Evolutionary conservation across 148 eudicot species (phyloP).

Genomic region (Persicaria maculosa): DNA sequence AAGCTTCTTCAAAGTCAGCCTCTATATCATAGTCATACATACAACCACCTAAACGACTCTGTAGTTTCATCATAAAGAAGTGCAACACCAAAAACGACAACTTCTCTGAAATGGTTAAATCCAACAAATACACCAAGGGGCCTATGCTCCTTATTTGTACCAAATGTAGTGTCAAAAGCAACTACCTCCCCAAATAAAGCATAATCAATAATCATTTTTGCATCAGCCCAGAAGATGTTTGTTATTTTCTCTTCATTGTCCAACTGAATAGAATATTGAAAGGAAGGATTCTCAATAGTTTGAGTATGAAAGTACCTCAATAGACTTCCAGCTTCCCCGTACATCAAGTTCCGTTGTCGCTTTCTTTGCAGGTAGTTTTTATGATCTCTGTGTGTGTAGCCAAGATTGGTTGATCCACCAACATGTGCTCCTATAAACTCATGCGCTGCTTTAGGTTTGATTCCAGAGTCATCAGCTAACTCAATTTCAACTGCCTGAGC

Average conservation of each 20-base stretch:
- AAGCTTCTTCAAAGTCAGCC: background rate
- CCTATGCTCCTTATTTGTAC: conserved; percentile 3
- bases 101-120: conserved; percentile 7
- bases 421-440: too few species aligned
- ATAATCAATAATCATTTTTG: too few species aligned
- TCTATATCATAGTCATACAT: background rate
- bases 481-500: background rate
- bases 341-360: background rate
- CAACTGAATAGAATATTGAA: background rate
- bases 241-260: background rate
- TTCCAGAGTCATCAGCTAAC: background rate
- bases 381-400: too few species aligned
- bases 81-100: conserved; percentile 14
- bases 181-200: too few species aligned
- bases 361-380: too few species aligned
- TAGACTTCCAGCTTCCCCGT: background rate
- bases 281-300: background rate
- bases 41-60: conserved; percentile 13
- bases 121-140: conserved; percentile 12
- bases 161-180: conserved; percentile 13
- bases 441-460: background rate
- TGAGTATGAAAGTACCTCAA: background rate
- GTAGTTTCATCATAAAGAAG: conserved; percentile 14
- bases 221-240: background rate
- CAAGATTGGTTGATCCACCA: too few species aligned